phyloP scores from a whole-genome alignment of 1,284 basidiomycete species.

The Volvariella volvacea region DNA sequence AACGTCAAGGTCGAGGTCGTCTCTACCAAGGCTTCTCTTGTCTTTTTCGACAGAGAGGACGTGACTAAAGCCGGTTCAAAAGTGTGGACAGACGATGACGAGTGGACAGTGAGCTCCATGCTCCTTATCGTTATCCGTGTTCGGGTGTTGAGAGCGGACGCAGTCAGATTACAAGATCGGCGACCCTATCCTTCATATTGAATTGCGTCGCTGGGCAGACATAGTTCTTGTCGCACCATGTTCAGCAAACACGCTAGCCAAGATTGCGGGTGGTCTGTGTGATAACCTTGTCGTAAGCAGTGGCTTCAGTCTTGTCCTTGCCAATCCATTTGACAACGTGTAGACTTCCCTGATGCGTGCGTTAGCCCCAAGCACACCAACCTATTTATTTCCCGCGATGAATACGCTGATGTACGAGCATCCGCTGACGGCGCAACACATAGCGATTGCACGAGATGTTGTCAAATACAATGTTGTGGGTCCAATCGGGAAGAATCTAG shows the following conservation, averaged over 20 bases:
- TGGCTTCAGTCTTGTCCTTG: not conserved
- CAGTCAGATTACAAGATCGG: slow-evolving; percentile 65
- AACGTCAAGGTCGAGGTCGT: slow-evolving; percentile 82
- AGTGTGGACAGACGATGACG: slow-evolving; percentile 89
- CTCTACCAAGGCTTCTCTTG: slow-evolving; percentile 71
- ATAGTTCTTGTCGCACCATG: slow-evolving; percentile 92
- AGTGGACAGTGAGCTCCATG: slow-evolving; percentile 66
- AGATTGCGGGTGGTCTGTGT: slow-evolving; percentile 83
- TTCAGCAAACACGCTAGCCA: slow-evolving; percentile 92
- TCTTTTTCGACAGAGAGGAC: slow-evolving; percentile 64
- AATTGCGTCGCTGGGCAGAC: slow-evolving; percentile 95
- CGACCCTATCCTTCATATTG: slow-evolving; percentile 94
- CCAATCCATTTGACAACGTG: slow-evolving; percentile 4
- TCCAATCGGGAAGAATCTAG: slow-evolving; percentile 81
- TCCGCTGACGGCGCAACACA: slow-evolving; percentile 83
- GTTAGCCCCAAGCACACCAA: slow-evolving; percentile 73
- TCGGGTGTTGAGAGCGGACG: not conserved
- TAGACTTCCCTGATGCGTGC: slow-evolving; percentile 91
- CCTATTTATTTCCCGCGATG: slow-evolving; percentile 95
- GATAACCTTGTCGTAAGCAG: slow-evolving; percentile 82
- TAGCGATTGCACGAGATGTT: slow-evolving; percentile 64
- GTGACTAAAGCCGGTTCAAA: slow-evolving; percentile 50
- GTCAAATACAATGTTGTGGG: slow-evolving; percentile 80
- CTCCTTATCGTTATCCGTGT: not conserved
- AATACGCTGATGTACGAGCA: slow-evolving; percentile 97